Percentiles rank a stretch among this genome's conserved stretches.
phyloP scores from a whole-genome alignment of 2,329 filamentous ascomycete genomes.

The Balansia obtecta region DNA sequence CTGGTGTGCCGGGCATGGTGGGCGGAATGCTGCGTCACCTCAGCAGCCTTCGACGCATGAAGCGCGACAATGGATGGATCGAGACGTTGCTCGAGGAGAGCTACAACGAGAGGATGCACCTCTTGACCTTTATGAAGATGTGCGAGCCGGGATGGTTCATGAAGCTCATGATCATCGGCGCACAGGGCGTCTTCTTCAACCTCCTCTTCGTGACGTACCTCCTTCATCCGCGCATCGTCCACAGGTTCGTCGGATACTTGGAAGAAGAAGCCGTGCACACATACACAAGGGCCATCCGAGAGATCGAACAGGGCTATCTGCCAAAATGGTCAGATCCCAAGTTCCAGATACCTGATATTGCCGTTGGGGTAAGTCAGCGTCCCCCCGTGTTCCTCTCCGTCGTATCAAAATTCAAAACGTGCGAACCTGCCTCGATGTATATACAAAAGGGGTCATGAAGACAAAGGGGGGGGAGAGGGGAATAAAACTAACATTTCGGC shows the following conservation, averaged over 20 bases:
- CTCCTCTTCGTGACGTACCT: conserved; percentile 82
- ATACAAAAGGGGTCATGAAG: background rate
- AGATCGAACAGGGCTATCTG: conserved; percentile 73
- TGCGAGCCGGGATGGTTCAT: conserved; percentile 67
- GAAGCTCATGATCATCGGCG: conserved; percentile 80
- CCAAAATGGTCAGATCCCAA: conserved; percentile 64
- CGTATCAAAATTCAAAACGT: background rate
- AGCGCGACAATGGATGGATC: conserved; percentile 94
- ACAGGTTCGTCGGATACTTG: conserved; percentile 92
- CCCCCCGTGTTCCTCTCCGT: background rate
- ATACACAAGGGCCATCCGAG: conserved; percentile 78
- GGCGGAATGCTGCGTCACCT: conserved; percentile 89
- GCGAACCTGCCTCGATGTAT: background rate
- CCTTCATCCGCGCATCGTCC: conserved; percentile 72
- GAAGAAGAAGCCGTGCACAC: conserved; percentile 96
- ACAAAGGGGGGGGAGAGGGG: too few species aligned
- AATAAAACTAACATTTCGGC: background rate
- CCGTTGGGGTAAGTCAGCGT: conserved; percentile 40
- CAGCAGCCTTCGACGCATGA: conserved; percentile 69
- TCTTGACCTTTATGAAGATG: conserved; percentile 87
- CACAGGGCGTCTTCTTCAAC: conserved; percentile 96
- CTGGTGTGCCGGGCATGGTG: conserved; percentile 94
- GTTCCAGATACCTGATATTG: conserved; percentile 75
- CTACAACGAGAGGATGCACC: conserved; percentile 90
- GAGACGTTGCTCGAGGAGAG: conserved; percentile 82